These are phyloP conservation scores for Chlorella ohadii DNA, from an alignment of 139 green algal species.

Conservation along the genomic window DNA sequence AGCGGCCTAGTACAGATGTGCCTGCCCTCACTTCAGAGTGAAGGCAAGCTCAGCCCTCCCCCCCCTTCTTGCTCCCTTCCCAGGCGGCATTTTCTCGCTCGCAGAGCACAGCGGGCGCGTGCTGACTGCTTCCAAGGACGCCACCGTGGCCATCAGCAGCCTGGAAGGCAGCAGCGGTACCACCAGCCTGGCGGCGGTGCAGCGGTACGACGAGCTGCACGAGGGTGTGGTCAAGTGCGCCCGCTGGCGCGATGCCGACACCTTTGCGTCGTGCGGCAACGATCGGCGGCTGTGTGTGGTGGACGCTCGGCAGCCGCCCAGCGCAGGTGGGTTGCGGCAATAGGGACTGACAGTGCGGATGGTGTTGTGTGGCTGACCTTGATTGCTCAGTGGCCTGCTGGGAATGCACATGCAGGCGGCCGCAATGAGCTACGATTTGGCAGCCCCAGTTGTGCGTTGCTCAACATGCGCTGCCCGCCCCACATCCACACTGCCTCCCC, in stretches of 20 bases:
- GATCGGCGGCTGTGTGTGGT: slow-evolving; percentile 30
- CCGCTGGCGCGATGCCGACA: slow-evolving; percentile 25
- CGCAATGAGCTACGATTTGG: too few species aligned
- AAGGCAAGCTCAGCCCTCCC: too few species aligned
- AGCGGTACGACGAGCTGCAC: slow-evolving; percentile 34
- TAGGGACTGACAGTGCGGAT: neutral
- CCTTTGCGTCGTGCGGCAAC: slow-evolving; percentile 52
- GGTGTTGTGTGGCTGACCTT: neutral
- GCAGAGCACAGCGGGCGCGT: slow-evolving; percentile 20
- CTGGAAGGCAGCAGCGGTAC: neutral
- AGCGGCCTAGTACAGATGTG: too few species aligned
- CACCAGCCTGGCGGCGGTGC: slow-evolving; percentile 12
- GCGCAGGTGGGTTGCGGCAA: neutral
- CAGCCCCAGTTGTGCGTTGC: too few species aligned
- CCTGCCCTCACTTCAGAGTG: too few species aligned
- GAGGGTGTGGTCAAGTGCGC: slow-evolving; percentile 50
- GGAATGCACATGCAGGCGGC: too few species aligned
- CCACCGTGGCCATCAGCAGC: slow-evolving; percentile 26
- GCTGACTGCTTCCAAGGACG: slow-evolving; percentile 43
- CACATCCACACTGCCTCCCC: neutral
- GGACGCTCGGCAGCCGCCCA: slow-evolving; percentile 15
- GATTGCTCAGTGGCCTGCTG: neutral
- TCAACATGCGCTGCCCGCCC: too few species aligned
- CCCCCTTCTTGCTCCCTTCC: too few species aligned
- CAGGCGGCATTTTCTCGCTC: slow-evolving; percentile 53